Percentiles rank a stretch among this genome's conserved stretches.
Evolutionary conservation across 2,329 filamentous ascomycete species (phyloP).

Genomic region (Curvularia hawaiiensis): DNA sequence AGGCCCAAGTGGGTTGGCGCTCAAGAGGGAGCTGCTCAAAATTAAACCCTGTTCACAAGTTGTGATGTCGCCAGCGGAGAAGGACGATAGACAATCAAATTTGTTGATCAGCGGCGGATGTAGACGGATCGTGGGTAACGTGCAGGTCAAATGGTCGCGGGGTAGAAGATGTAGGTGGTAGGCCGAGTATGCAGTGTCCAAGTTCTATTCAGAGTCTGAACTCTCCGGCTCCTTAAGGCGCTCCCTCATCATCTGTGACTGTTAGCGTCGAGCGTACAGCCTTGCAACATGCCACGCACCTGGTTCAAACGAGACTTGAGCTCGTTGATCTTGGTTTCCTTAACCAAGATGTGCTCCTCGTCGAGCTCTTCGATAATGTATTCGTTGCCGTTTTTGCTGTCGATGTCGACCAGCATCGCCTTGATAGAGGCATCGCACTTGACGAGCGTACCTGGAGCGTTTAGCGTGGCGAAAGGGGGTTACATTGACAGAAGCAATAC

Average conservation of each 20-base stretch:
- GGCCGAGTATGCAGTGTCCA: neutral
- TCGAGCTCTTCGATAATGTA: constrained; percentile 82
- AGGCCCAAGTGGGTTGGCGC: constrained; percentile 50
- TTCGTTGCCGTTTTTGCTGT: constrained; percentile 67
- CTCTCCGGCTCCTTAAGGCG: constrained; percentile 45
- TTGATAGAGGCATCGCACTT: constrained; percentile 88
- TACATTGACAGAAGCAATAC: constrained; percentile 38
- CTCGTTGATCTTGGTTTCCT: constrained; percentile 71
- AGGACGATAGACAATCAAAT: neutral
- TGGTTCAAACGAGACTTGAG: constrained; percentile 73
- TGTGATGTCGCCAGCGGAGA: neutral
- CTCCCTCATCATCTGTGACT: constrained; percentile 44
- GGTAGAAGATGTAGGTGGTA: neutral
- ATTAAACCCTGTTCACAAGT: constrained; percentile 43
- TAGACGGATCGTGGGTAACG: neutral
- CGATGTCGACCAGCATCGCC: constrained; percentile 80
- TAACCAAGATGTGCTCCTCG: constrained; percentile 75
- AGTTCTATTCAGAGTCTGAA: constrained; percentile 39
- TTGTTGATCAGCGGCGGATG: neutral
- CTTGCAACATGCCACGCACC: constrained; percentile 49
- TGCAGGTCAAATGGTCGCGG: neutral
- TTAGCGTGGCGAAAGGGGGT: constrained; percentile 8
- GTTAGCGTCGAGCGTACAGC: constrained; percentile 1
- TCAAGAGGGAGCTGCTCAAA: constrained; percentile 48
- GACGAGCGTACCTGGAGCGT: constrained; percentile 67